A percentile compares a stretch with the other conserved stretches of the same genome.
Evolutionary conservation across 2,329 filamentous ascomycete genomes (phyloP).

Genomic region (Aspergillus sp.): DNA sequence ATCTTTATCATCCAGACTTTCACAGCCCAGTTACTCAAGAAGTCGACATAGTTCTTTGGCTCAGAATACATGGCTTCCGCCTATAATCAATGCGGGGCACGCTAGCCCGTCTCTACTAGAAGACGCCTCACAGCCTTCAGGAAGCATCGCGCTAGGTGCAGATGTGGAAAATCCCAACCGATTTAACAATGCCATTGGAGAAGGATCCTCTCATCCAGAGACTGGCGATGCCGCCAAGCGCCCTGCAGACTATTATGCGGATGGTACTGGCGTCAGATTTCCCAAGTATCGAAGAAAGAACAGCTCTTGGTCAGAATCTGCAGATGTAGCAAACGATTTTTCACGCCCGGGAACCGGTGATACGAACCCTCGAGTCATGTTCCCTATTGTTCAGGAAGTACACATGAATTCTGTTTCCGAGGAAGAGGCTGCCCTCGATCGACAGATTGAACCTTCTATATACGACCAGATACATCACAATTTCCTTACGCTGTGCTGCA

Average conservation of each 20-base stretch:
- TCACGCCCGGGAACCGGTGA: constrained; percentile 6
- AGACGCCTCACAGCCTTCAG: constrained; percentile 13
- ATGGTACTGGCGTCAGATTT: constrained; percentile 19
- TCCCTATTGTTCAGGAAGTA: constrained; percentile 15
- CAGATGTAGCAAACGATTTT: constrained; percentile 6
- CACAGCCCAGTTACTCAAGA: constrained; percentile 14
- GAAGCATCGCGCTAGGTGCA: constrained; percentile 12
- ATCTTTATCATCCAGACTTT: constrained; percentile 4
- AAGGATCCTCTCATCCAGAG: constrained; percentile 16
- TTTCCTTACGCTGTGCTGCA: constrained; percentile 29
- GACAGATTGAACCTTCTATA: constrained; percentile 16
- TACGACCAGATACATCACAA: constrained; percentile 24
- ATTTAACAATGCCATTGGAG: constrained; percentile 14
- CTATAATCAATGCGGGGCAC: constrained; percentile 14
- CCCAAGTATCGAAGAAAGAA: constrained; percentile 22
- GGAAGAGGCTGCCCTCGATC: constrained; percentile 3
- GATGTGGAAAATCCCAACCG: constrained; percentile 14
- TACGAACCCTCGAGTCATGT: constrained; percentile 14
- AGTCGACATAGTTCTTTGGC: constrained; percentile 13
- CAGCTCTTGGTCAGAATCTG: constrained; percentile 8
- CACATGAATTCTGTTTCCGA: constrained; percentile 12
- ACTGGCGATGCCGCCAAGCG: constrained; percentile 15
- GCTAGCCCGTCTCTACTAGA: constrained; percentile 11
- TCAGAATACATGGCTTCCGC: constrained; percentile 23
- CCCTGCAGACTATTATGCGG: constrained; percentile 22